Conservation (phyloP, 495 filamentous ascomycete genomes). For the Articulospora tetracladia region DNA sequence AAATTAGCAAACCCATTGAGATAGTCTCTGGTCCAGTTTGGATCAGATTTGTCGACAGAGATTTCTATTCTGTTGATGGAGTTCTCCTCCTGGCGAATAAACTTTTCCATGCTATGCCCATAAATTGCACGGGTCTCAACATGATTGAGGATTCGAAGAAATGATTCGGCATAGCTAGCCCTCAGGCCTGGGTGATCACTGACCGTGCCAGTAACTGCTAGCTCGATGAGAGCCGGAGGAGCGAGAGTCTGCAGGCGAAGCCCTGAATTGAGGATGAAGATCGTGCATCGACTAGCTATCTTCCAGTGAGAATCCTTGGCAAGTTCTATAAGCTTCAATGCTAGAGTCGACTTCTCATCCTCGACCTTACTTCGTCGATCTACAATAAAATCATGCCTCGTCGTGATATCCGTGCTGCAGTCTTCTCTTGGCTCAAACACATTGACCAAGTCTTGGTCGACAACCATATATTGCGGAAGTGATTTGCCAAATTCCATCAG, state of each 20-base stretch:
- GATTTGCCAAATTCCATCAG: conserved; percentile 89
- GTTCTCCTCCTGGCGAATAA: conserved; percentile 69
- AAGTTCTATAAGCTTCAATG: conserved; percentile 73
- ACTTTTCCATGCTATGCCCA: conserved; percentile 79
- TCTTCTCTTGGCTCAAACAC: conserved; percentile 70
- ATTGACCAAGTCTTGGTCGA: conserved; percentile 69
- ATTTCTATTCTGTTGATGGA: conserved; percentile 73
- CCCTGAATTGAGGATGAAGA: conserved; percentile 83
- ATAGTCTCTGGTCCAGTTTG: conserved; percentile 72
- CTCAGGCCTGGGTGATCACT: conserved; percentile 87
- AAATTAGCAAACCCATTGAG: conserved; percentile 73
- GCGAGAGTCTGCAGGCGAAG: conserved; percentile 86
- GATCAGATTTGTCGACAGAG: conserved; percentile 65
- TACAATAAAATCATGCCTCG: conserved; percentile 65
- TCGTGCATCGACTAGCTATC: conserved; percentile 81
- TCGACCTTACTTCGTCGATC: conserved; percentile 74
- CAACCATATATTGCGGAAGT: conserved; percentile 78
- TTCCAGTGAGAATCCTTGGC: conserved; percentile 89
- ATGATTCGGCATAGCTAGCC: conserved; percentile 71
- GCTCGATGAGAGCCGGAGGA: conserved; percentile 72
- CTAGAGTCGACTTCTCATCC: conserved; percentile 73
- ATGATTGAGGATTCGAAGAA: conserved; percentile 75
- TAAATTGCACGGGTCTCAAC: conserved; percentile 86
- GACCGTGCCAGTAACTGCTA: conserved; percentile 80
- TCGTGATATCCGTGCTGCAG: conserved; percentile 49